Base-by-base conservation (phyloP, 2,329 filamentous ascomycete genomes). In the Pseudonectria foliicola region DNA sequence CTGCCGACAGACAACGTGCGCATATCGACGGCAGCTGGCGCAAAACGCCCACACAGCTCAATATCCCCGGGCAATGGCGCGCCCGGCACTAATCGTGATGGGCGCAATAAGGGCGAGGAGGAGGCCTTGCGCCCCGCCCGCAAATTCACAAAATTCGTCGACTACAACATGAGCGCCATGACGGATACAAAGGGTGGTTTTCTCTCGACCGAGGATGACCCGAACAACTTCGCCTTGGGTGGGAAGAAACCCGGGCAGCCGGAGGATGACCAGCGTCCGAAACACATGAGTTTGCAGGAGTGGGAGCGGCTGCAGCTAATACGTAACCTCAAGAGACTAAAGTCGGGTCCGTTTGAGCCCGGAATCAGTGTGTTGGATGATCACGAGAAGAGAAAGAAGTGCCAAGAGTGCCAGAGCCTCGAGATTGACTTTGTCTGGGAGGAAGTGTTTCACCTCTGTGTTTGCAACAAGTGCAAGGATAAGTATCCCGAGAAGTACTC, bases 101-200 rank as follows among this genome's bases (percentile, higher is more conserved):
- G 77, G 5, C 71, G 77, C 31, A 64, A 61, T 46, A 57, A 54
- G 49, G 57, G 55, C 49, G 63, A 72, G 44, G 66, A 68, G 12
- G 66, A 54, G 57, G 40, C 59, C 28, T 80, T 93, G 32, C 80
- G 79, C 36, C 82, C 90, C 1, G 85, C 86, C 30, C 77, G 80
- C 53, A 95, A 93, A 54, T 95, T 96, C 49, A 79, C 85, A 41
- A 90, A 92, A 59, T 96, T 84, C 57, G 89, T 98, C 54, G 92
- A 98, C 56, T 96, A 95, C 64, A 92, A 98, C 60, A 92, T 98
- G 63, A 90, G 85, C 56, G 84, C 90, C 63, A 96, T 98, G 88
- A 93, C 83, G 6, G 92, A 98, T 59, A 96, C 90, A 1, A 95
- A 95, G 56, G 92, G 92, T 43, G 92, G 92, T 1, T 98, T 98